Conservation (phyloP, 2,329 filamentous ascomycete genomes). For the Xylaria sp. region DNA sequence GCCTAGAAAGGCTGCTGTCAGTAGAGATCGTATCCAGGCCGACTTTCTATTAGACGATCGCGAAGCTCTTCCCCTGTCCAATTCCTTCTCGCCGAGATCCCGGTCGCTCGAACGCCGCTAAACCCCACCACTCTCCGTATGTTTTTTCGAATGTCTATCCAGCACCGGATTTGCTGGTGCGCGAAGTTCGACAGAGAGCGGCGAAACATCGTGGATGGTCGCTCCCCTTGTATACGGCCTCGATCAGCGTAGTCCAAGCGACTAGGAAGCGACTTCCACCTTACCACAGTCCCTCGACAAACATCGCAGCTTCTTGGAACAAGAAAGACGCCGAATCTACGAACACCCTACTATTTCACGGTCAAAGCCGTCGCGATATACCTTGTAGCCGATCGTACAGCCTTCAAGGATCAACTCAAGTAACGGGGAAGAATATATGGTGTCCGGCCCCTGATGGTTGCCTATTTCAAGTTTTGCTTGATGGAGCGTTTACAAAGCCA, state of each 20-base stretch:
- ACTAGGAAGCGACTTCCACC: no score
- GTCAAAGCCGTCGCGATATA: background rate
- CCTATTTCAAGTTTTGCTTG: background rate
- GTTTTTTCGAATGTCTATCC: background rate
- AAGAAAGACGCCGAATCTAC: background rate
- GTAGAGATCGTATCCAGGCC: background rate
- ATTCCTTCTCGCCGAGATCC: background rate
- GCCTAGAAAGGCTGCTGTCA: background rate
- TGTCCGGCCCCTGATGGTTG: background rate
- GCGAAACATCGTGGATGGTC: background rate
- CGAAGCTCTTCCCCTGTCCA: background rate
- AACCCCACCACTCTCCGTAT: no score
- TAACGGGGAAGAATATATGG: background rate
- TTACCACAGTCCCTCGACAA: background rate
- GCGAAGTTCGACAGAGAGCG: background rate
- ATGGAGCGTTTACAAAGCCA: background rate
- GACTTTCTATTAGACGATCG: background rate
- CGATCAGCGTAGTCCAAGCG: no score
- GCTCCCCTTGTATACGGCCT: background rate
- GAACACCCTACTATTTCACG: background rate
- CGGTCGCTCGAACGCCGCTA: background rate
- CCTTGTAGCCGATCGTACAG: background rate
- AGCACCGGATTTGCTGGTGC: background rate
- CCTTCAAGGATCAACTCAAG: background rate
- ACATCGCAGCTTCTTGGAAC: background rate